Conservation (phyloP, 768 basidiomycete species). For the Boletus reticulatus region DNA sequence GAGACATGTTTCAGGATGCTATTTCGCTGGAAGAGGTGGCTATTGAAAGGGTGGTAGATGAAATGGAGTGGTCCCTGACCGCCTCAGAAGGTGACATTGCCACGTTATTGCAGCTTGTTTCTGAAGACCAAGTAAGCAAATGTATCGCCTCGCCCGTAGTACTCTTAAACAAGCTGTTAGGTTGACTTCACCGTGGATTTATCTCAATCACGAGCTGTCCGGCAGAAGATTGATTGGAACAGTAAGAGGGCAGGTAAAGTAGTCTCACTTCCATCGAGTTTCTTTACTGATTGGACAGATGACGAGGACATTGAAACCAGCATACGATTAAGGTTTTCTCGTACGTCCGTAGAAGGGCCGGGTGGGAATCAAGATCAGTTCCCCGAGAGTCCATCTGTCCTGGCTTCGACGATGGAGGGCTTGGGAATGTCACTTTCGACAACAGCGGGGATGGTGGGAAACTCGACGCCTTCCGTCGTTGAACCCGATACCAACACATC, state of each 20-base stretch:
- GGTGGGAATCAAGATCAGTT: constrained; percentile 9
- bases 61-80: constrained; percentile 77
- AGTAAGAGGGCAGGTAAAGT: constrained; percentile 82
- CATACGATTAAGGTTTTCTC: constrained; percentile 46
- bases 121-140: constrained; percentile 65
- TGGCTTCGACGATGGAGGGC: too few species aligned
- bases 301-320: constrained; percentile 82
- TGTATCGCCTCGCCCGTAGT: not conserved
- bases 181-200: constrained; percentile 74
- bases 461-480: too few species aligned
- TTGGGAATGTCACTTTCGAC: too few species aligned
- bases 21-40: constrained; percentile 57
- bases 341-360: constrained; percentile 9
- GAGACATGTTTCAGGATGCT: constrained; percentile 73
- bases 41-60: constrained; percentile 45
- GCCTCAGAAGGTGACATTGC: constrained; percentile 82
- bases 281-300: constrained; percentile 42
- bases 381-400: constrained; percentile 14
- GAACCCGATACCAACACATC: constrained; percentile 16
- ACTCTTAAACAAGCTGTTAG: constrained; percentile 35
- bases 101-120: constrained; percentile 75
- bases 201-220: constrained; percentile 52
- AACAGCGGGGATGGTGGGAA: too few species aligned
- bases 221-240: constrained; percentile 69
- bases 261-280: not conserved